Percentiles rank a stretch among this genome's conserved stretches.
Evolutionary conservation across 352 stramenopile genomes (phyloP).

Genomic region (Phytophthora pini): DNA sequence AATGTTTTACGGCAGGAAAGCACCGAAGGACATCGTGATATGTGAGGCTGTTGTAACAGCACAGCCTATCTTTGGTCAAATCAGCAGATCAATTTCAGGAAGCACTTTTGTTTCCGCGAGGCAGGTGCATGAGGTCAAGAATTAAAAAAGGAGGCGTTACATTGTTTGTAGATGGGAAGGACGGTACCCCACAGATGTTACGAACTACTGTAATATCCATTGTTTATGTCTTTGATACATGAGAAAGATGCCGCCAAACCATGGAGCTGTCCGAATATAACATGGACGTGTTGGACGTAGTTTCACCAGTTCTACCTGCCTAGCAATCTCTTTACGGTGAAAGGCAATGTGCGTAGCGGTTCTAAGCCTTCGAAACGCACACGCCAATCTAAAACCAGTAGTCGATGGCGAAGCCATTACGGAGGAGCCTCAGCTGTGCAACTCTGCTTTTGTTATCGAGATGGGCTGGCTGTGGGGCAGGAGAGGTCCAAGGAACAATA

Average conservation of each 20-base stretch:
- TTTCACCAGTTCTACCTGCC: slow-evolving; percentile 9
- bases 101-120: neutral
- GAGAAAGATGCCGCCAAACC: neutral
- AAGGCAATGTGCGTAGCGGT: slow-evolving; percentile 5
- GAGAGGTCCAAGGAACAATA: no score
- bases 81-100: neutral
- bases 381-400: neutral
- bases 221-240: neutral
- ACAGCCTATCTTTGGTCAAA: neutral
- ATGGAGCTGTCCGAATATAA: neutral
- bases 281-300: slow-evolving; percentile 15
- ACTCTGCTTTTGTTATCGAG: no score
- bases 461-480: no score
- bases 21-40: neutral
- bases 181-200: slow-evolving; percentile 1
- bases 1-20: slow-evolving; percentile 6
- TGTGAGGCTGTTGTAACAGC: neutral
- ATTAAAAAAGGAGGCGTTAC: neutral
- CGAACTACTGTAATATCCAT: slow-evolving; percentile 7
- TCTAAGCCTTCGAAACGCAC: neutral
- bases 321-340: neutral
- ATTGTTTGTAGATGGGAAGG: slow-evolving; percentile 9
- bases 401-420: neutral
- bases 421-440: no score
- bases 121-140: neutral